Conservation (phyloP, 495 filamentous ascomycete species). For the Aeminium ludgeri region DNA sequence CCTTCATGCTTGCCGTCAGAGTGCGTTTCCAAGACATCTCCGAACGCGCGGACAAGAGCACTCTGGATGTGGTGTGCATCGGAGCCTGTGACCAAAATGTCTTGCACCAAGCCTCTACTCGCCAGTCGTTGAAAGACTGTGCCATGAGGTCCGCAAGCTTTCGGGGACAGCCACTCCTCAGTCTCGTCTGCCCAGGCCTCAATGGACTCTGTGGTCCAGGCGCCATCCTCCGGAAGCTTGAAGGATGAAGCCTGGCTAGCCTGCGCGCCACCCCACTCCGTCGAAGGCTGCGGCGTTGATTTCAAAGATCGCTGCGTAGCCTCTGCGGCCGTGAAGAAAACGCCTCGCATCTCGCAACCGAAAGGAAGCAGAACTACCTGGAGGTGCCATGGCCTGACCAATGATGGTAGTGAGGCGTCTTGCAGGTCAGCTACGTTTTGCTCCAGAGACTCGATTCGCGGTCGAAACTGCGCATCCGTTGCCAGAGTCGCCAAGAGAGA, state of each 20-base stretch:
- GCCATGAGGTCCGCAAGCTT: conserved; percentile 38
- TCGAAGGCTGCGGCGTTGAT: conserved; percentile 21
- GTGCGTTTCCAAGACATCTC: conserved; percentile 28
- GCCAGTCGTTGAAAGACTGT: conserved; percentile 42
- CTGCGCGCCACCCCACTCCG: conserved; percentile 32
- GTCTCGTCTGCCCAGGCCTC: conserved; percentile 24
- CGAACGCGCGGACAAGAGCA: conserved; percentile 42
- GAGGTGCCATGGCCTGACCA: conserved; percentile 44
- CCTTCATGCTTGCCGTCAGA: neutral
- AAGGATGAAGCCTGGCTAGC: conserved; percentile 5
- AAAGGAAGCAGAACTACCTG: conserved; percentile 56
- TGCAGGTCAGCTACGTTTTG: conserved; percentile 40
- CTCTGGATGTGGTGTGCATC: conserved; percentile 44
- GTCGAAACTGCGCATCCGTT: conserved; percentile 20
- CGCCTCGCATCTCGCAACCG: conserved; percentile 36
- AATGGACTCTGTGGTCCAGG: conserved; percentile 28
- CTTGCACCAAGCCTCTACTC: conserved; percentile 49
- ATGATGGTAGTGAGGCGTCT: conserved; percentile 35
- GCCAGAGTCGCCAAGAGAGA: conserved; percentile 22
- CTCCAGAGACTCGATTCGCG: conserved; percentile 34
- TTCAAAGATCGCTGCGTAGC: conserved; percentile 27
- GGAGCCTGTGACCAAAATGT: conserved; percentile 35
- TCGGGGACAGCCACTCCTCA: conserved; percentile 38
- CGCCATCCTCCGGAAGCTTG: conserved; percentile 8
- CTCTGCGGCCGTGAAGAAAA: conserved; percentile 40